A percentile compares a stretch with the other conserved stretches of the same genome.
Evolutionary conservation across 345 rosid genomes (phyloP).

Genomic region (Eucalyptus brandiana): DNA sequence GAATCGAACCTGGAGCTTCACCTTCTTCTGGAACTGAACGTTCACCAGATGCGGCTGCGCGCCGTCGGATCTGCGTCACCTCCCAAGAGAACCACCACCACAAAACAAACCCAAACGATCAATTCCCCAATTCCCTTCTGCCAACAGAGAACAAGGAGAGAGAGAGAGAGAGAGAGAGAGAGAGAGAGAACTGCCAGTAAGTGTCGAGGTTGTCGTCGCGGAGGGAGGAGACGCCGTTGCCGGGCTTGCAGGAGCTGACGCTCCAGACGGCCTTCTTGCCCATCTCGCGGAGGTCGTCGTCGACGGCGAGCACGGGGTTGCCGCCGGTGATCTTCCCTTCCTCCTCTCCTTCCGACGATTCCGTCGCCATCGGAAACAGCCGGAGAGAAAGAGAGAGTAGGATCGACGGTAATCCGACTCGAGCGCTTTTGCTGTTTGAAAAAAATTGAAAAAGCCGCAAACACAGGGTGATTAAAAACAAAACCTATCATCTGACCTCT

Average conservation of each 20-base stretch:
- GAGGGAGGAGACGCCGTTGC: slow-evolving; percentile 78
- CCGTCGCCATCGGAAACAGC: slow-evolving; percentile 52
- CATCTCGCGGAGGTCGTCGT: slow-evolving; percentile 87
- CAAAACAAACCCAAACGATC: not conserved
- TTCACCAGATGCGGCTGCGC: slow-evolving; percentile 92
- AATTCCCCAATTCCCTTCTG: not conserved
- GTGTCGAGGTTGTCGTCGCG: slow-evolving; percentile 84
- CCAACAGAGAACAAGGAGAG: not conserved
- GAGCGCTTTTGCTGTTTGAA: not conserved
- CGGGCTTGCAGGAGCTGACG: slow-evolving; percentile 93
- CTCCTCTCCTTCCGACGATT: slow-evolving; percentile 85
- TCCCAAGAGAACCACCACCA: not conserved
- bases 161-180: not conserved
- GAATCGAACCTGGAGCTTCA: slow-evolving; percentile 59
- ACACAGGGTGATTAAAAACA: fast-evolving
- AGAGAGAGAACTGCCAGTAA: slow-evolving; percentile 69
- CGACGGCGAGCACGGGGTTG: slow-evolving; percentile 33
- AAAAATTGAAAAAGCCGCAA: not conserved
- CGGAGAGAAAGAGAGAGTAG: not conserved
- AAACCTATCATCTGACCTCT: not conserved
- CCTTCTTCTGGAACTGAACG: slow-evolving; percentile 95
- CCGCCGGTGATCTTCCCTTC: slow-evolving; percentile 79
- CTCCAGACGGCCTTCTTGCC: slow-evolving; percentile 95
- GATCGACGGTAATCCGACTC: not conserved
- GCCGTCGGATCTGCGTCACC: slow-evolving; percentile 70